Percentiles rank a stretch among this genome's conserved stretches.
These are phyloP conservation scores for Populus hybrid DNA, from an alignment of 441 rosid genomes.

Conservation along the genomic window DNA sequence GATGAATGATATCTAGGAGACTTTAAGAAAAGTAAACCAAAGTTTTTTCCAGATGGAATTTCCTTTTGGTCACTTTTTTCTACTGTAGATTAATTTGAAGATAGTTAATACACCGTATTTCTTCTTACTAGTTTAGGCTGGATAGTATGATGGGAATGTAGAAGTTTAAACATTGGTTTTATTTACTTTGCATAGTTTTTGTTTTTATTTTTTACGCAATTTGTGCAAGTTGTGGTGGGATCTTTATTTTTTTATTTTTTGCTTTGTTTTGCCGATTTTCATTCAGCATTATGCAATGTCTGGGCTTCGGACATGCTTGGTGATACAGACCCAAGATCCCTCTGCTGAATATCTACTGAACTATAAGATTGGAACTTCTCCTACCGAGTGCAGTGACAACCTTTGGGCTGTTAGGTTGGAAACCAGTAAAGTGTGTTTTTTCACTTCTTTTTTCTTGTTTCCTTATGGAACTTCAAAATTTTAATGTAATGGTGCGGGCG, in stretches of 20 bases:
- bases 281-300: constrained; percentile 74
- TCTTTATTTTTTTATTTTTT: background rate
- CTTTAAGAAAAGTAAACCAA: background rate
- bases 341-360: constrained; percentile 73
- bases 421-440: constrained; percentile 61
- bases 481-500: background rate
- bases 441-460: constrained; percentile 5
- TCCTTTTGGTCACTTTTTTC: background rate
- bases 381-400: constrained; percentile 47
- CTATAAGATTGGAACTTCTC: constrained; percentile 69
- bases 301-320: constrained; percentile 75
- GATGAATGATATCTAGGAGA: background rate
- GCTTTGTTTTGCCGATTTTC: constrained; percentile 3
- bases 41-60: background rate
- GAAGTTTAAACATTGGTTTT: background rate
- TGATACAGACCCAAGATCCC: constrained; percentile 71
- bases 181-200: background rate
- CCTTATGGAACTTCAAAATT: background rate
- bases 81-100: background rate
- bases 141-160: background rate
- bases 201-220: background rate
- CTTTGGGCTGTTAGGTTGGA: constrained; percentile 74
- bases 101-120: background rate
- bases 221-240: background rate
- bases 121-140: background rate